These are phyloP conservation scores for Aurantiochytrium sp. DNA, from an alignment of 108 stramenopile species.

Conservation along the genomic window DNA sequence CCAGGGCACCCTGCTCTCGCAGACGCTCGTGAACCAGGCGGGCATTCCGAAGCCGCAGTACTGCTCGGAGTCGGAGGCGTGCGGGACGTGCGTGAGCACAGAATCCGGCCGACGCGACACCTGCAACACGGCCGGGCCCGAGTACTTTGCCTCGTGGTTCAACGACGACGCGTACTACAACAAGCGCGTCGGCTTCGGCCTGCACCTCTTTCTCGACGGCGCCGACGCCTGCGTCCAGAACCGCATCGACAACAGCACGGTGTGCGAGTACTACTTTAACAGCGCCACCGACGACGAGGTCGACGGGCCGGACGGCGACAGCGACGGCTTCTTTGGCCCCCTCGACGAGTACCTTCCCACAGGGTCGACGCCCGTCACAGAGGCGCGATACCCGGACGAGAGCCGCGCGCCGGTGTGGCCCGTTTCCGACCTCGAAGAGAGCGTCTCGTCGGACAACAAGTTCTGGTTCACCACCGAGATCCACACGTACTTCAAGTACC, in stretches of 20 bases:
- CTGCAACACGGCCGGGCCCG: background rate
- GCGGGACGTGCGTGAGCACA: background rate
- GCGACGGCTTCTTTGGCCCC: background rate
- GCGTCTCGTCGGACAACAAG: background rate
- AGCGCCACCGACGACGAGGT: background rate
- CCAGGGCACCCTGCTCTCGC: background rate
- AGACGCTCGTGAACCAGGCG: background rate
- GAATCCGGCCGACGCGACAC: no score
- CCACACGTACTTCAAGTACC: slow-evolving; percentile 24
- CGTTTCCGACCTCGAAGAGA: background rate
- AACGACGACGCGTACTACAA: slow-evolving; percentile 7
- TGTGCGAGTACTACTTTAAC: slow-evolving; percentile 5
- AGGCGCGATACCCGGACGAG: background rate
- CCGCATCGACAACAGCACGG: background rate
- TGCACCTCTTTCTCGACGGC: background rate
- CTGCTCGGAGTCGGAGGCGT: background rate
- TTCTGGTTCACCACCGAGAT: slow-evolving; percentile 29
- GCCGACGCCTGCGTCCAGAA: background rate
- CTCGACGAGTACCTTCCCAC: background rate
- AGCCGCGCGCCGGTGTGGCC: background rate
- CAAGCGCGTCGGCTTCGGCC: background rate
- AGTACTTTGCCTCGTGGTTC: background rate
- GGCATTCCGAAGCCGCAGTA: slow-evolving; percentile 5
- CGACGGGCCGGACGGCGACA: background rate
- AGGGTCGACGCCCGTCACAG: background rate